These are phyloP conservation scores for Planoprotostelium fungivorum DNA, from an alignment of 78 protist genomes.

Conservation along the genomic window DNA sequence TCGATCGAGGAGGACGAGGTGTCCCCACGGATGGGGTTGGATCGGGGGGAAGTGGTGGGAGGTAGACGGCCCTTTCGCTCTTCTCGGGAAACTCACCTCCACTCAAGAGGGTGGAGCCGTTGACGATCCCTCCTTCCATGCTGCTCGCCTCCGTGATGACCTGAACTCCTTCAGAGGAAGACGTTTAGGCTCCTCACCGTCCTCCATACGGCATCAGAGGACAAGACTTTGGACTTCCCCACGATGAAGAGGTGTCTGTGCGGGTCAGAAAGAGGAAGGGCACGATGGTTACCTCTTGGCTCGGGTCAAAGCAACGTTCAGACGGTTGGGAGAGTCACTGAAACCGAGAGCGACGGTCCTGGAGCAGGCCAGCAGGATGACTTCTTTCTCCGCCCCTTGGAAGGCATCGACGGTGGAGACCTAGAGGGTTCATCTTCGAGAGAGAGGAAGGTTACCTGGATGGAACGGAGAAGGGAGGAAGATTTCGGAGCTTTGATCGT, in stretches of 20 bases:
- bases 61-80: too few species aligned
- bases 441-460: neutral
- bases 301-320: conserved; percentile 87
- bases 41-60: too few species aligned
- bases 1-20: too few species aligned
- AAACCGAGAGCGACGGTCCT: conserved; percentile 52
- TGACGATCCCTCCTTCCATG: too few species aligned
- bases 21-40: too few species aligned
- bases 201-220: conserved; percentile 11
- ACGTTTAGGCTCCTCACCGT: too few species aligned
- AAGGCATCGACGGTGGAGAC: conserved; percentile 79
- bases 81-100: too few species aligned
- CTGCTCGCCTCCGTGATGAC: too few species aligned
- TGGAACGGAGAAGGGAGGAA: neutral
- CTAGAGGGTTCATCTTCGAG: too few species aligned
- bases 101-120: too few species aligned
- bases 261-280: neutral
- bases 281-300: conserved; percentile 56
- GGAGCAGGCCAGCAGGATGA: conserved; percentile 53
- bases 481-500: neutral
- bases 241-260: conserved; percentile 60
- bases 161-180: too few species aligned
- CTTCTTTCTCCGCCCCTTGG: conserved; percentile 85
- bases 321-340: conserved; percentile 60
- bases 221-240: conserved; percentile 23